Percentiles rank a stretch among this genome's conserved stretches.
Conservation (phyloP, 2,329 filamentous ascomycete species). For the Colletotrichum filicis region DNA sequence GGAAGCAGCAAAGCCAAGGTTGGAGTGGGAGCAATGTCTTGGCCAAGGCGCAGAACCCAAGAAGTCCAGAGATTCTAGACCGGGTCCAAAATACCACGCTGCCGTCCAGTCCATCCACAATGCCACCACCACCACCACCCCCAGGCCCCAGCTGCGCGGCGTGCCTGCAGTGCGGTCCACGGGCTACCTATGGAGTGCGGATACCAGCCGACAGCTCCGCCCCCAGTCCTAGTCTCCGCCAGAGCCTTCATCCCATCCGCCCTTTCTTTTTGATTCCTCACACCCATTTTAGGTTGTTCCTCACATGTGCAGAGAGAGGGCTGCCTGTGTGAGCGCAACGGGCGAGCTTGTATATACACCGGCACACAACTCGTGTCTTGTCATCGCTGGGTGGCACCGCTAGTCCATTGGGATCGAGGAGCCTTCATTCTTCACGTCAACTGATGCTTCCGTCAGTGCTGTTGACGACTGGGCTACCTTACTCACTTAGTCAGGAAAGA, state of each 20-base stretch:
- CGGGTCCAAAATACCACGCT: slow-evolving; percentile 22
- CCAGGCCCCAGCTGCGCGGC: background rate
- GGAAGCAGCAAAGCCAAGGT: background rate
- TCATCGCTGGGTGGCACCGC: background rate
- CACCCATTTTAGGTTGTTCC: background rate
- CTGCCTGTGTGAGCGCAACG: no score
- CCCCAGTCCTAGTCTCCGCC: slow-evolving; percentile 2
- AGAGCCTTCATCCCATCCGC: background rate
- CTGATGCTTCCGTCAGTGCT: slow-evolving; percentile 7
- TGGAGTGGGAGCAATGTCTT: background rate
- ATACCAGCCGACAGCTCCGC: background rate
- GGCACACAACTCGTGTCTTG: background rate
- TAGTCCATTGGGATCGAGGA: background rate
- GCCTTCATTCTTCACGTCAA: background rate
- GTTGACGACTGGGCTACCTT: background rate
- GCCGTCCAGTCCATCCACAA: background rate
- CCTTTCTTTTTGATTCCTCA: background rate
- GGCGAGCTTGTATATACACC: background rate
- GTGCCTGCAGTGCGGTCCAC: background rate
- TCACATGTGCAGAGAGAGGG: no score
- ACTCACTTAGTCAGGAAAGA: background rate
- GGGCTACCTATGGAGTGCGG: background rate
- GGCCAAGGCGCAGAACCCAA: background rate
- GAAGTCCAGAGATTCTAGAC: slow-evolving; percentile 25
- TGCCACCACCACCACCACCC: background rate